Base-by-base conservation (phyloP, 257 asterid genomes). In the Linderniella brevidens region DNA sequence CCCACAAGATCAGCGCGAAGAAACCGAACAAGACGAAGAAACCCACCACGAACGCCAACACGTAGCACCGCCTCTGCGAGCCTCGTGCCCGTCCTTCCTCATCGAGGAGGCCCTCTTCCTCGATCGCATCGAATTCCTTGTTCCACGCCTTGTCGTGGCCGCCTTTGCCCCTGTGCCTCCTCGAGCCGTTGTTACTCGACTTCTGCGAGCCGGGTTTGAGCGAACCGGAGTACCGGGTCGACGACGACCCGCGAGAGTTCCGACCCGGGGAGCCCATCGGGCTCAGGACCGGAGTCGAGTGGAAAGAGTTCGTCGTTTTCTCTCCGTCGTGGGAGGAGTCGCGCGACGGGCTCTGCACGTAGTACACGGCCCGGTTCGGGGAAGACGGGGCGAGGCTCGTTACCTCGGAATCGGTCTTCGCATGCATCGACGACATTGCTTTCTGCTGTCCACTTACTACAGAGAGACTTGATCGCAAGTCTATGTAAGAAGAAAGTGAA, bases 251-350 rank as follows among this genome's bases (percentile, higher is more conserved):
- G 0, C 97, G 78, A 3, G 97, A 83, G n/a, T 83, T 95, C 15
- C 74, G 95, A 12, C 95, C 95, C 35, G 97, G 97, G 0, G 97
- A 87, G 4, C 88, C 97, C 81, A 73, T 64, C 13, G 97, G 95
- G 58, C 93, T 79, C 45, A 77, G 68, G 0, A 78, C 69, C 41
- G 97, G 97, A 8, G 95, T 88, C 4, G 95, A 88, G 50, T 78
- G 98, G 65, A 84, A 84, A 0, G 97, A 88, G 37, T 84, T 78
- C 0, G 93, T 75, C 4, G 97, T 87, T 72, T 87, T 87, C 56
- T 83, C 97, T 0, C 97, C 95, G 40, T 87, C 97, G 60, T 87
- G 95, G 0, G 98, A 82, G 6, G 32, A 46, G 64, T 88, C 97
- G 52, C 97, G 41, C 8, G 97, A 88, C 17, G 97, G 95, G 39